These are phyloP conservation scores for Beauveria sp. DNA, from an alignment of 2,329 filamentous ascomycete species.

Conservation along the genomic window DNA sequence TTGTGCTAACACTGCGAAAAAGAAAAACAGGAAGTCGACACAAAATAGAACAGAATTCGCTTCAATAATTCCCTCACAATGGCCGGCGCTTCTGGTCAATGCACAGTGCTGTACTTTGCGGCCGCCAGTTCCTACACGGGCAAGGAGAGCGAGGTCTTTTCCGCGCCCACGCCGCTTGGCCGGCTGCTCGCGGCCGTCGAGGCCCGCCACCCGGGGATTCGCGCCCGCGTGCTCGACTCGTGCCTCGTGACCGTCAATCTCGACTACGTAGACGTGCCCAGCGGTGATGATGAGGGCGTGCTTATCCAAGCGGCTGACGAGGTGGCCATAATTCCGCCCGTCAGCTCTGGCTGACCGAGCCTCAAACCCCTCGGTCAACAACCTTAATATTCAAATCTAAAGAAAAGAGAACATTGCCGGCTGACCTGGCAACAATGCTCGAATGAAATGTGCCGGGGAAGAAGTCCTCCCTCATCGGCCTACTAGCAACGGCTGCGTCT, in stretches of 20 bases:
- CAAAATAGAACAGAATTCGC: too few species aligned
- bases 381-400: too few species aligned
- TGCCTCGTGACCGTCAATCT: slow-evolving; percentile 75
- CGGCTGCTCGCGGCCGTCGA: slow-evolving; percentile 63
- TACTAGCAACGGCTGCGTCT: slow-evolving; percentile 16
- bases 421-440: not conserved
- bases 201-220: slow-evolving; percentile 61
- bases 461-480: not conserved
- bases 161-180: slow-evolving; percentile 55
- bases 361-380: too few species aligned
- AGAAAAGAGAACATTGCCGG: not conserved
- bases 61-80: slow-evolving; percentile 11
- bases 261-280: slow-evolving; percentile 66
- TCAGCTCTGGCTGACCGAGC: slow-evolving; percentile 64
- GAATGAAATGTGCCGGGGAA: not conserved
- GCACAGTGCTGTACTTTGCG: slow-evolving; percentile 78
- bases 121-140: slow-evolving; percentile 62
- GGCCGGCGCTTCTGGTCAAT: slow-evolving; percentile 46
- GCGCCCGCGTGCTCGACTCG: slow-evolving; percentile 57
- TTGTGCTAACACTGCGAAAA: slow-evolving; percentile 17
- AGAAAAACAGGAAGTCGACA: not conserved
- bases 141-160: slow-evolving; percentile 57
- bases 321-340: slow-evolving; percentile 80
- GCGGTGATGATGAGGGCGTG: slow-evolving; percentile 32
- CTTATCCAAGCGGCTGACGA: slow-evolving; percentile 68